Evolutionary conservation across 495 filamentous ascomycete genomes (phyloP).

Genomic region (Acidiella bohemica): DNA sequence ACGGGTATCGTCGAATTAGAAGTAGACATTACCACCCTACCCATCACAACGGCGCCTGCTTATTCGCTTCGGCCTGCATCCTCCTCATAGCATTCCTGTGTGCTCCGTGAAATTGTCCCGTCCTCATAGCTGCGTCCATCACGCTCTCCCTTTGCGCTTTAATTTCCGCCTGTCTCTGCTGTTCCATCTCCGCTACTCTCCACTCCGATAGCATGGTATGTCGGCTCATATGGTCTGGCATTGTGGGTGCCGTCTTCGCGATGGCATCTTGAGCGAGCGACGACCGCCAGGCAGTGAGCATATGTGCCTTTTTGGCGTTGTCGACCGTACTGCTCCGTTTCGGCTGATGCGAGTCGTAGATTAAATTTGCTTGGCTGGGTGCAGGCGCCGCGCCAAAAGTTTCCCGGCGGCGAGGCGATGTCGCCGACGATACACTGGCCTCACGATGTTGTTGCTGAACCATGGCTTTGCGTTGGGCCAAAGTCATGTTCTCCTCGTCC

Average conservation of each 20-base stretch:
- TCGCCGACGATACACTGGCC: neutral
- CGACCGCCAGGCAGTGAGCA: conserved; percentile 64
- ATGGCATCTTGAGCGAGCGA: conserved; percentile 51
- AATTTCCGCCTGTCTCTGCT: conserved; percentile 36
- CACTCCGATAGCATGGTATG: conserved; percentile 33
- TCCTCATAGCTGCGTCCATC: conserved; percentile 64
- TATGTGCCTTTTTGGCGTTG: conserved; percentile 39
- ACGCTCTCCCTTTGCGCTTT: conserved; percentile 32
- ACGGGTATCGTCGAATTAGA: too few relatives aligned
- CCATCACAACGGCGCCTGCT: neutral
- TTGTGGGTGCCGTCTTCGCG: conserved; percentile 31
- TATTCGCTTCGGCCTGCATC: conserved; percentile 57
- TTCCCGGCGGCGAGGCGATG: too few relatives aligned
- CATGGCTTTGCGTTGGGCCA: conserved; percentile 49
- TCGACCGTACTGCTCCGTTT: conserved; percentile 31
- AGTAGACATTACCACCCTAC: too few relatives aligned
- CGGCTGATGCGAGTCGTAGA: conserved; percentile 47
- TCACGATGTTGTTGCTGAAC: conserved; percentile 28
- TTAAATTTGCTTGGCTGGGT: conserved; percentile 12
- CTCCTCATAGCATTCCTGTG: conserved; percentile 71
- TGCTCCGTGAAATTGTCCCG: conserved; percentile 57
- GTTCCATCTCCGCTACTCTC: conserved; percentile 27
- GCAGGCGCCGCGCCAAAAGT: conserved; percentile 2
- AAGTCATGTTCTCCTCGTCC: conserved; percentile 58
- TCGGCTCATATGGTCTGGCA: conserved; percentile 29